Evolutionary conservation across 192 early-diverging fungal species (phyloP), one percentile per base, ranked within the genome.

Genomic region (Coemansia sp.): DNA sequence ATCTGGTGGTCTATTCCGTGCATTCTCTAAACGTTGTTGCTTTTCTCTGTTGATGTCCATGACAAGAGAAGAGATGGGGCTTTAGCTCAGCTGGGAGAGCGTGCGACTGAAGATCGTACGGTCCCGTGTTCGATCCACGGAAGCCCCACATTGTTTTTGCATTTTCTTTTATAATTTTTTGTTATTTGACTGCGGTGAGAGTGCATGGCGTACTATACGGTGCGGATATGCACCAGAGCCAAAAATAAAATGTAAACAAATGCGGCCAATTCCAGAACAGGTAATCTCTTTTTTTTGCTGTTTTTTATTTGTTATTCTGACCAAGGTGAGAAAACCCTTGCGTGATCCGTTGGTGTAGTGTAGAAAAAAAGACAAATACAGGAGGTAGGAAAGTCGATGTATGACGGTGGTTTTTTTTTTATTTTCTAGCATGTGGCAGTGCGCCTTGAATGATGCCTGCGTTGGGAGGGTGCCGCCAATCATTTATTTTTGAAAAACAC

Each of bases 71-170:
- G n/a, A n/a, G 22, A 28, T 45, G 61, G 61, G 62, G 62, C 62
- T 64, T 64, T 64, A 64, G 62, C 62, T 64, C 62, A 64, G 37
- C 48, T 64, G 62, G 62, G 62, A 64, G 62, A 64, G 62, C 62
- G 62, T 64, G 45, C 41, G 62, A 64, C 62, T 64, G 62, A 64
- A 64, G 62, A 45, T 64, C 62, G 41, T 64, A 64, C 37, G 62
- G 62, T 51, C 37, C 62, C 62, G 62, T 64, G 62, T 64, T 64
- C 62, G 62, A 64, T 52, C 62, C 62, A 64, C 62, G 62, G 62
- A 64, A 64, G 62, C 62, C 62, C 62, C 62, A 64, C 61, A 9
- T 52, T 5, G 8, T 33, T 20, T 28, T 4, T 5, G 5, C 22
- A 20, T 8, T 3, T 55, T 14, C 0, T 57, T 57, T 58, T 58